phyloP scores from a whole-genome alignment of 139 green algal species.

The Chloropicon primus region DNA sequence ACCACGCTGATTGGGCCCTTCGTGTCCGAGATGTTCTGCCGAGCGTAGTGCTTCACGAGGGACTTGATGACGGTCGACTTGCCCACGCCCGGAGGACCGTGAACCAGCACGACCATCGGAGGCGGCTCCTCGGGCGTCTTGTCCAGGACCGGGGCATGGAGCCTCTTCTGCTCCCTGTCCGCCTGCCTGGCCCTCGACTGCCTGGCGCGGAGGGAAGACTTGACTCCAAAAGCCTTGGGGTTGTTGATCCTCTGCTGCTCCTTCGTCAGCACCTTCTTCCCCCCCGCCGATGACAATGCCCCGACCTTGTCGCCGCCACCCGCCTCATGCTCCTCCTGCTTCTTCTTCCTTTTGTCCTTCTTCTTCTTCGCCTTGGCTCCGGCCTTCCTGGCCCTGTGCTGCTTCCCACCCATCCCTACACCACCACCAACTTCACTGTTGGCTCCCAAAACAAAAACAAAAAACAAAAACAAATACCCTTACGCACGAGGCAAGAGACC shows the following conservation, averaged over 20 bases:
- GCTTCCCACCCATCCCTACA: not conserved
- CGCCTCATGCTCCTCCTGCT: slow-evolving; percentile 2
- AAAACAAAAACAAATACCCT: no score
- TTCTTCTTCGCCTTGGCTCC: slow-evolving; percentile 24
- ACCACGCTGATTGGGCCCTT: slow-evolving; percentile 86
- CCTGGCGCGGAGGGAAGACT: slow-evolving; percentile 33
- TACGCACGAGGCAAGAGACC: no score
- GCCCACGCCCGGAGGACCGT: slow-evolving; percentile 72
- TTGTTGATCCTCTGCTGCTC: slow-evolving; percentile 7
- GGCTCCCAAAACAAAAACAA: no score
- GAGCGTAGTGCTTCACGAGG: slow-evolving; percentile 92
- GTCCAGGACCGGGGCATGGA: slow-evolving; percentile 57
- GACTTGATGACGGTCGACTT: slow-evolving; percentile 87
- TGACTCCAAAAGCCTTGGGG: slow-evolving; percentile 23
- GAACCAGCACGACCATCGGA: slow-evolving; percentile 85
- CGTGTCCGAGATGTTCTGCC: slow-evolving; percentile 73
- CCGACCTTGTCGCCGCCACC: not conserved
- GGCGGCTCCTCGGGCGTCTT: slow-evolving; percentile 58
- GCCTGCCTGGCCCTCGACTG: slow-evolving; percentile 41
- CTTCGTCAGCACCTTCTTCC: slow-evolving; percentile 13
- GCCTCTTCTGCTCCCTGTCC: slow-evolving; percentile 77
- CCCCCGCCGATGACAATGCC: not conserved
- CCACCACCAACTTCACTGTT: no score
- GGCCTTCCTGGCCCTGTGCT: not conserved
- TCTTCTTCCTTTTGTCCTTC: slow-evolving; percentile 22